Percentiles rank a stretch among this genome's conserved stretches.
phyloP scores from a whole-genome alignment of 2,329 filamentous ascomycete species.

The Cordyceps farinosa region DNA sequence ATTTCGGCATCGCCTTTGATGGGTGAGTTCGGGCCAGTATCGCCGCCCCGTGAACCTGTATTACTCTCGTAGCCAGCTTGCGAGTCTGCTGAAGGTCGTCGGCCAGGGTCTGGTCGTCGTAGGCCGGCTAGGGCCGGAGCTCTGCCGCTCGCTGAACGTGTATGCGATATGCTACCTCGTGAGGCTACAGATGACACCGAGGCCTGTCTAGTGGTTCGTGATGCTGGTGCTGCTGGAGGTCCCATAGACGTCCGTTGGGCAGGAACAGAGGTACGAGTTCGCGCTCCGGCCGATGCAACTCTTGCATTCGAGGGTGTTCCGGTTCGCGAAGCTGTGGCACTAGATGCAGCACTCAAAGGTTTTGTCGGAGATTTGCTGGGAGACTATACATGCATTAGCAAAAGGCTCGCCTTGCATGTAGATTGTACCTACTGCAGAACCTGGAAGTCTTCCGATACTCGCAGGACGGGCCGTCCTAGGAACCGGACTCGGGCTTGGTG shows the following conservation, averaged over 20 bases:
- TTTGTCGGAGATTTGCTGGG: constrained; percentile 79
- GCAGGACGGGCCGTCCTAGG: constrained; percentile 53
- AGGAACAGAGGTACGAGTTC: constrained; percentile 54
- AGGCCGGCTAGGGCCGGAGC: constrained; percentile 35
- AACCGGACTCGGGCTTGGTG: constrained; percentile 68
- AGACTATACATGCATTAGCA: constrained; percentile 46
- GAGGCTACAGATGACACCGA: constrained; percentile 41
- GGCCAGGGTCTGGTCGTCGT: constrained; percentile 39
- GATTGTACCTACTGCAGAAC: neutral
- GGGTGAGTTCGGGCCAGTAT: constrained; percentile 35
- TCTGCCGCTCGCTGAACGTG: constrained; percentile 41
- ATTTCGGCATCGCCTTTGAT: constrained; percentile 51
- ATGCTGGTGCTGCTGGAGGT: constrained; percentile 52
- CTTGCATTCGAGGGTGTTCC: constrained; percentile 59
- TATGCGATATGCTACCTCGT: constrained; percentile 30
- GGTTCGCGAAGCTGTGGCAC: constrained; percentile 58
- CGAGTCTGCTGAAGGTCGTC: constrained; percentile 47
- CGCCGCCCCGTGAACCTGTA: constrained; percentile 29
- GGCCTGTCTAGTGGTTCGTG: constrained; percentile 41
- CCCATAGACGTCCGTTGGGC: constrained; percentile 63
- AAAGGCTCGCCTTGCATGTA: neutral
- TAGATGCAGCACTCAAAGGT: constrained; percentile 57
- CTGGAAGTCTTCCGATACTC: constrained; percentile 51
- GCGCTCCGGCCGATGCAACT: constrained; percentile 42
- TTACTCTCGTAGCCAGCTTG: constrained; percentile 41